Percentiles rank a stretch among this genome's conserved stretches.
Evolutionary conservation across 2,329 filamentous ascomycete species (phyloP).

Genomic region (Trichophyton verrucosum): DNA sequence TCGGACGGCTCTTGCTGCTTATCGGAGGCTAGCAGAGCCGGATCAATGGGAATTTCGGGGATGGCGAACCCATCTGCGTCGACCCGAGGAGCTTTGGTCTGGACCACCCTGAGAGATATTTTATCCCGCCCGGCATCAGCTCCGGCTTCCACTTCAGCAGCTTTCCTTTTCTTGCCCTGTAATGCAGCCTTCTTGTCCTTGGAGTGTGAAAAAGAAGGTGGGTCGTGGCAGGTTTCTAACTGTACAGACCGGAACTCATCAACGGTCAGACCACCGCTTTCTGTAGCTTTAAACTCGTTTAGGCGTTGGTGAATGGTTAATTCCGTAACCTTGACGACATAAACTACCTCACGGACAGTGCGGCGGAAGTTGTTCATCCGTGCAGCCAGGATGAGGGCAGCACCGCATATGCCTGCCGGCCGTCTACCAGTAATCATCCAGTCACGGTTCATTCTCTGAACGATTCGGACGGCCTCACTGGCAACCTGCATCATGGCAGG

Average conservation of each 20-base stretch:
- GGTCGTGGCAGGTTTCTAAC: constrained; percentile 59
- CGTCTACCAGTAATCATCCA: constrained; percentile 95
- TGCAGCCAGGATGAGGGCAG: constrained; percentile 84
- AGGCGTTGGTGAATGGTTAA: constrained; percentile 84
- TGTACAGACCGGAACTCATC: constrained; percentile 57
- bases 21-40: constrained; percentile 22
- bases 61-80: constrained; percentile 60
- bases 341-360: constrained; percentile 89
- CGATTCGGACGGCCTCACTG: constrained; percentile 72
- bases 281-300: constrained; percentile 80
- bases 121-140: constrained; percentile 32
- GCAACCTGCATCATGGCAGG: constrained; percentile 71
- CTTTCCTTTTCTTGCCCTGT: constrained; percentile 28
- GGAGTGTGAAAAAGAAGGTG: constrained; percentile 57
- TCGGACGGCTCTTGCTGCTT: constrained; percentile 5
- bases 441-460: constrained; percentile 86
- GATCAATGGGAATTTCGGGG: constrained; percentile 39
- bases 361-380: constrained; percentile 97
- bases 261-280: constrained; percentile 72
- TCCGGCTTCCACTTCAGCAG: constrained; percentile 36
- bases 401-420: constrained; percentile 86
- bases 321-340: constrained; percentile 92
- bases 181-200: constrained; percentile 47
- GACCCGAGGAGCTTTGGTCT: constrained; percentile 27
- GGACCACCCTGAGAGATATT: constrained; percentile 9